Conservation (phyloP, 305 asterid genomes). For the Solanum hybrid region DNA sequence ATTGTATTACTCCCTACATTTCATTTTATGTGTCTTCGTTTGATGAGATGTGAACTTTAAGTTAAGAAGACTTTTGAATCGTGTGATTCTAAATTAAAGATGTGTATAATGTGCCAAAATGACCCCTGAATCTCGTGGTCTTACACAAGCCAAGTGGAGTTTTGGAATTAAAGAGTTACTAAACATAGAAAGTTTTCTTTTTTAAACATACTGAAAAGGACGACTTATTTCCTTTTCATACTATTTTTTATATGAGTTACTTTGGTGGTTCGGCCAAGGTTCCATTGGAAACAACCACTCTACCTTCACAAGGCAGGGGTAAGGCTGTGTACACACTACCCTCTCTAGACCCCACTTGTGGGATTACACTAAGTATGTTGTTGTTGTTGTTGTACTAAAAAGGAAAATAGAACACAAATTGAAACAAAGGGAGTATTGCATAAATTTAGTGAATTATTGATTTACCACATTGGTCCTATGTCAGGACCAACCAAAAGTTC, state of each 20-base stretch:
- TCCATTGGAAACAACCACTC: not conserved
- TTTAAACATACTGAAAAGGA: not conserved
- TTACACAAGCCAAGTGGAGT: not conserved
- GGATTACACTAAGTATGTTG: not conserved
- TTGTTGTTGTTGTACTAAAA: not conserved
- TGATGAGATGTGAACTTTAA: not conserved
- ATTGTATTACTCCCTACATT: not conserved
- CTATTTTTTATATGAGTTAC: not conserved
- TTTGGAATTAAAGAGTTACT: not conserved
- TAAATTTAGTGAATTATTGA: not conserved
- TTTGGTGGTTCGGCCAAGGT: not conserved
- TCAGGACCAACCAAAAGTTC: not conserved
- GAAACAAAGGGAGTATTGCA: not conserved
- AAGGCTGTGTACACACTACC: not conserved
- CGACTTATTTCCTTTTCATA: not conserved
- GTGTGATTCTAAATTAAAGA: not conserved
- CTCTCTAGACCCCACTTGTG: not conserved
- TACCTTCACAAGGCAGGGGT: not conserved
- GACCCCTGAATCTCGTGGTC: not conserved
- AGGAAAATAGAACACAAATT: not conserved
- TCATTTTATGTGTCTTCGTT: not conserved
- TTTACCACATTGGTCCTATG: not conserved
- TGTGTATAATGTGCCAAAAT: not conserved
- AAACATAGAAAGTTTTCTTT: not conserved
- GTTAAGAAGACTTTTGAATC: not conserved